These are phyloP conservation scores for Candida awuae DNA, from an alignment of 805 yeast genomes.

Conservation along the genomic window DNA sequence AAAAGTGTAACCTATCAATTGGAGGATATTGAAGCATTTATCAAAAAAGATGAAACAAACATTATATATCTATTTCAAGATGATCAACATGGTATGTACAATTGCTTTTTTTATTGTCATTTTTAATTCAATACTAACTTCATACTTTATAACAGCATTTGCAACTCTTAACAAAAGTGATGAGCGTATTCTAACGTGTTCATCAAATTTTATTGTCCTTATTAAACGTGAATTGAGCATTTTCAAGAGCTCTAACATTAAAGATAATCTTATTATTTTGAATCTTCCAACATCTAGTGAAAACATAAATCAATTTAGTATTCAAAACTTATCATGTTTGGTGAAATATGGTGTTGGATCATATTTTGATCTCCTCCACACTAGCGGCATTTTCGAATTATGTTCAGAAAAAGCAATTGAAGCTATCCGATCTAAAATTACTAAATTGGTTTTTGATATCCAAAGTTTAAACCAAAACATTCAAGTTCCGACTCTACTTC, in stretches of 20 bases:
- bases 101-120: too few species aligned
- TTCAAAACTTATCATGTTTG: slow-evolving; percentile 50
- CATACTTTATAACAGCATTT: background rate
- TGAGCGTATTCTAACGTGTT: too few species aligned
- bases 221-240: too few species aligned
- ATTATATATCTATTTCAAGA: background rate
- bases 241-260: too few species aligned
- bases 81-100: background rate
- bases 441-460: slow-evolving; percentile 59
- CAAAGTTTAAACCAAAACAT: slow-evolving; percentile 60
- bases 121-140: background rate
- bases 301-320: background rate
- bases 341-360: slow-evolving; percentile 60
- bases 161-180: too few species aligned
- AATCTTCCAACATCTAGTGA: background rate
- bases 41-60: background rate
- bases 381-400: slow-evolving; percentile 8
- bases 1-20: too few species aligned
- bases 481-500: slow-evolving; percentile 55
- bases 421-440: slow-evolving; percentile 52
- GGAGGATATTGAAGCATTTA: background rate
- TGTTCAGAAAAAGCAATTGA: slow-evolving; percentile 30
- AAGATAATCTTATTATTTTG: background rate
- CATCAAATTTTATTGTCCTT: too few species aligned
- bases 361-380: slow-evolving; percentile 48